Evolutionary conservation across 2,329 filamentous ascomycete genomes (phyloP), one percentile per base, ranked within the genome.

Genomic region (Colletotrichum sp.): DNA sequence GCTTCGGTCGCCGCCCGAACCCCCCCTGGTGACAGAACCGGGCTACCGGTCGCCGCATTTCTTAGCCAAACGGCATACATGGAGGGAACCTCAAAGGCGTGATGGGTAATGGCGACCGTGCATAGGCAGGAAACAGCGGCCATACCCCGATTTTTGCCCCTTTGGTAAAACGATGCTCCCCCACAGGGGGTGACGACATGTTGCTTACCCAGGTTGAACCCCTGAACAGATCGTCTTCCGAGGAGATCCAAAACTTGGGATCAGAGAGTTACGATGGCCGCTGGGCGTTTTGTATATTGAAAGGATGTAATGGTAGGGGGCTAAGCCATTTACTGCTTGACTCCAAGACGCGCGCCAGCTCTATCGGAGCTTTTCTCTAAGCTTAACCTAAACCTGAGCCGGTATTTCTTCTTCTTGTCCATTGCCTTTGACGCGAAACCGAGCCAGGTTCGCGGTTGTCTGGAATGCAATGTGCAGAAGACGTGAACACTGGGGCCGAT

Each of bases 281-380:
- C 39, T n/a, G 39, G 6, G 18, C 5, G 39, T 44, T 44, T 0
- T 18, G 0, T 0, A 44, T 44, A 12, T 10, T 18, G n/a, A 24
- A 6, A 21, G 0, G 8, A 16, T 15, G 18, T 0, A 57, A 8
- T 1, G 6, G 21, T 0, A 24, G 6, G 21, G 24, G n/a, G 0
- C 21, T 8, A 26, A 5, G 39, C 16, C 1, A 39, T 39, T 39
- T 0, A 18, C 1, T 5, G 36, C 8, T 9, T 39, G 15, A 39
- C 1, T 18, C 8, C 36, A 8, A 39, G 36, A 39, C 8, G 16
- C 36, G 0, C 16, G 7, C 36, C 16, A 39, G 36, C 16, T 39
- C 24, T 30, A 18, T 16, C 26, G 24, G 55, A 30, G 55, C 1
- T 18, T 26, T 59, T 28, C 15, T 30, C 7, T 16, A 30, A 28